phyloP scores from a whole-genome alignment of 352 stramenopile genomes.

The Phytopythium montanum region DNA sequence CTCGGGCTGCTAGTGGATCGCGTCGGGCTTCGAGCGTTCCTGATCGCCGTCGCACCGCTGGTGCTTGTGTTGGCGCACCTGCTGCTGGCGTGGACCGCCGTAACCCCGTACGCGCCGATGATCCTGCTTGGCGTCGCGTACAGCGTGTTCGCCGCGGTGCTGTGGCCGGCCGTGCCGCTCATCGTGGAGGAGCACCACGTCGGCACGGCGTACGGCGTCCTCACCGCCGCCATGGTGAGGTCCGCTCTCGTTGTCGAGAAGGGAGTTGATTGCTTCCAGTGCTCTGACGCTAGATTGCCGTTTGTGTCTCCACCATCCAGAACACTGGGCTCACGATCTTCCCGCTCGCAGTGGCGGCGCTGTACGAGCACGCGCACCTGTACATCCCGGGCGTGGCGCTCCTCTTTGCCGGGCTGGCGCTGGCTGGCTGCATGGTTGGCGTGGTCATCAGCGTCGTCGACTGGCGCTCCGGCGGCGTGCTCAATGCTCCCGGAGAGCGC shows the following conservation, averaged over 20 bases:
- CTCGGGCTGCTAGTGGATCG: constrained; percentile 89
- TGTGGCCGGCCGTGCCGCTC: constrained; percentile 92
- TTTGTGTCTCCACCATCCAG: constrained; percentile 9
- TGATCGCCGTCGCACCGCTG: constrained; percentile 72
- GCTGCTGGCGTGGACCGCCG: constrained; percentile 69
- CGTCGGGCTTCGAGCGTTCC: constrained; percentile 77
- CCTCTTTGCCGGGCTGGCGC: constrained; percentile 45
- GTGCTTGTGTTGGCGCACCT: constrained; percentile 82
- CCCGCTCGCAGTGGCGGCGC: constrained; percentile 43
- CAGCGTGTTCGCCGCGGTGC: constrained; percentile 88
- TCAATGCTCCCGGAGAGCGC: neutral
- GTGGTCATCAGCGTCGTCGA: constrained; percentile 38
- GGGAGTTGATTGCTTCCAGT: neutral
- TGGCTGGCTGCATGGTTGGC: constrained; percentile 29
- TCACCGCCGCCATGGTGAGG: constrained; percentile 89
- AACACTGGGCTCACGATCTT: constrained; percentile 68
- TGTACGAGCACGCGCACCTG: constrained; percentile 30
- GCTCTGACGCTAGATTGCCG: neutral
- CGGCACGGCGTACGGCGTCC: constrained; percentile 91
- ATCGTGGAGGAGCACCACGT: constrained; percentile 86
- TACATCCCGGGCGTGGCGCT: constrained; percentile 57
- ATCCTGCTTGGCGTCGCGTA: constrained; percentile 92
- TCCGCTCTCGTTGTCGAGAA: neutral
- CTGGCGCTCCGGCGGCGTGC: constrained; percentile 4
- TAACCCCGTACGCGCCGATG: constrained; percentile 80